Evolutionary conservation across 352 stramenopile genomes (phyloP).

Genomic region (Elongisporangium undulatum): DNA sequence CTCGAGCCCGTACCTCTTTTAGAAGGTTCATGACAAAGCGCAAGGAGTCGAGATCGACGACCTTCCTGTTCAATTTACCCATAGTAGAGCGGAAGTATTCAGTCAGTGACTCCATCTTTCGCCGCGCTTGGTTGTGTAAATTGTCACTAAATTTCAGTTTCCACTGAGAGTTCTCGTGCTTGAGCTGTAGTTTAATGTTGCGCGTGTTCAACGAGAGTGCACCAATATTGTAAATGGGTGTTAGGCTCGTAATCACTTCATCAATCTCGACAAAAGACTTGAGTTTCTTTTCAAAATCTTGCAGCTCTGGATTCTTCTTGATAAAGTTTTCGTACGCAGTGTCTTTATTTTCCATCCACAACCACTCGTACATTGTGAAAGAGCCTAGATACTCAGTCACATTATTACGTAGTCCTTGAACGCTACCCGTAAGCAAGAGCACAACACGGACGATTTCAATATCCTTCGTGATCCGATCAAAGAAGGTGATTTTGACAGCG

Average conservation of each 20-base stretch:
- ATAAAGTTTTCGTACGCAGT: conserved; percentile 93
- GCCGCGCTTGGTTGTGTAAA: conserved; percentile 91
- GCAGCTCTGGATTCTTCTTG: conserved; percentile 91
- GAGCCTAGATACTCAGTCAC: conserved; percentile 96
- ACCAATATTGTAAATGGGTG: conserved; percentile 94
- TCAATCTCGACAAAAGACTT: conserved; percentile 95
- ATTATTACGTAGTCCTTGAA: conserved; percentile 96
- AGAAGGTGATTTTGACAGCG: conserved; percentile 89
- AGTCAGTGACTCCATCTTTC: conserved; percentile 92
- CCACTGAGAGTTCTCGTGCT: conserved; percentile 95
- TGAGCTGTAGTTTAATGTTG: conserved; percentile 96
- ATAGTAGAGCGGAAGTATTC: conserved; percentile 96
- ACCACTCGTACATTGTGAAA: conserved; percentile 96
- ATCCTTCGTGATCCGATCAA: conserved; percentile 97
- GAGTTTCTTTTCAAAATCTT: conserved; percentile 97
- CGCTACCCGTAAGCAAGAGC: conserved; percentile 95
- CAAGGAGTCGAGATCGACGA: conserved; percentile 96
- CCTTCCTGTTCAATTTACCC: conserved; percentile 92
- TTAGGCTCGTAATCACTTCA: conserved; percentile 88
- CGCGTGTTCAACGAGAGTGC: conserved; percentile 96
- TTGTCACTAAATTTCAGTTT: conserved; percentile 98
- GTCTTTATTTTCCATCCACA: conserved; percentile 98
- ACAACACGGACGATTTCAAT: conserved; percentile 98
- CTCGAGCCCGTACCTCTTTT: conserved; percentile 95
- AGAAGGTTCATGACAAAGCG: conserved; percentile 98